Conservation (phyloP, 768 basidiomycete genomes). For the Lanmaoa rubissima region DNA sequence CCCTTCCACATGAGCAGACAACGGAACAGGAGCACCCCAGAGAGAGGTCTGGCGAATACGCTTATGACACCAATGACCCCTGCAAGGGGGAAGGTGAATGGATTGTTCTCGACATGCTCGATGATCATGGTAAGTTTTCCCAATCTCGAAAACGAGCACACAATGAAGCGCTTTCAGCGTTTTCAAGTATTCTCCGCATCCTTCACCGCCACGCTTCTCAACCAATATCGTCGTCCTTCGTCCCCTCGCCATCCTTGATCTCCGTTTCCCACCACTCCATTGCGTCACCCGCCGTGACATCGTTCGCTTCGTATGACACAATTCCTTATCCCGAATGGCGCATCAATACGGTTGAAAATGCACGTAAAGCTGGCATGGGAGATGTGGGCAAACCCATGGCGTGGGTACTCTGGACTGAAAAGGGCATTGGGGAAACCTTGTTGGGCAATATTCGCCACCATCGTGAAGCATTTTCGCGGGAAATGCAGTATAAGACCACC, state of each 20-base stretch:
- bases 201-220: slow-evolving; percentile 44
- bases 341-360: slow-evolving; percentile 44
- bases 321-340: slow-evolving; percentile 73
- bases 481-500: slow-evolving; percentile 23
- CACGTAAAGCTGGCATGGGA: slow-evolving; percentile 57
- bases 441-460: slow-evolving; percentile 22
- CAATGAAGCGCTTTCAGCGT: slow-evolving; percentile 34
- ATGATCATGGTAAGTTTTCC: slow-evolving; percentile 38
- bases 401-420: slow-evolving; percentile 39
- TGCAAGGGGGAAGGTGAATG: slow-evolving; percentile 39
- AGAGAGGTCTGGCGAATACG: neutral
- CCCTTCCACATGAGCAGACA: neutral
- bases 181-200: slow-evolving; percentile 49
- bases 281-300: neutral
- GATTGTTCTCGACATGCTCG: slow-evolving; percentile 52
- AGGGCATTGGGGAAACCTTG: slow-evolving; percentile 15
- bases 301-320: slow-evolving; percentile 33
- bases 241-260: slow-evolving; percentile 48
- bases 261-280: slow-evolving; percentile 45
- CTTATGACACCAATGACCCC: slow-evolving; percentile 6
- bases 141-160: no score
- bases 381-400: slow-evolving; percentile 55
- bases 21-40: neutral
- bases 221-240: slow-evolving; percentile 42
- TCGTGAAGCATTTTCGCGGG: slow-evolving; percentile 23